Base-by-base conservation (phyloP, 2,329 filamentous ascomycete genomes). In the Biscogniauxia sp. region DNA sequence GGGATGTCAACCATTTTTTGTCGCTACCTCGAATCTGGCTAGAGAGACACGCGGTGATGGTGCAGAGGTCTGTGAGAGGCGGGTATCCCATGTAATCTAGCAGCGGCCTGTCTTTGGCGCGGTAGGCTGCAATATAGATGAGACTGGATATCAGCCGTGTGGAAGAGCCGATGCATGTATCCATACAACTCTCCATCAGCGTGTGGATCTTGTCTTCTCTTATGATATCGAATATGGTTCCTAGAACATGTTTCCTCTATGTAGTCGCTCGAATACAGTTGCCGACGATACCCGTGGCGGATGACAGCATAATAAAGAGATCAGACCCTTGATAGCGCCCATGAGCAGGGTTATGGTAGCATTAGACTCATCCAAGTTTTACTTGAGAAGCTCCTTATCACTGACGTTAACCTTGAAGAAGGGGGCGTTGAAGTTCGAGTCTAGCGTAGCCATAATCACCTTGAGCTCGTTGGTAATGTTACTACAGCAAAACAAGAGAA, bases 401-500 rank as follows among this genome's bases (percentile, higher is more conserved):
- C 23, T 53, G 41, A 50, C 9, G 5, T 17, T 50, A 56, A 13
- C 32, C 51, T 2, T 49, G 45, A 1, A 60, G 56, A 37, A 17
- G 51, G 7, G 26, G 51, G 59, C 41, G 17, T 57, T 37, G 15
- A 32, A 51, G 17, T 53, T n/a, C n/a, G 53, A 26, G 17, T n/a
- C 25, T 1, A 58, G 19, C 26, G 67, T 59, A 1, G 57, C 15
- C 0, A 70, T 32, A 1, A 73, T 11, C 0, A 63, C 45, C 2
- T 54, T 19, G 2, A 65, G 64, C 1, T 59, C n/a, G 5, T 67
- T 55, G 5, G 58, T 67, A 0, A 56, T 19, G 1, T 65, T 56
- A 0, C 69, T 70, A 0, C 64, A 66, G n/a, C 73, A 62, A 0
- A 74, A 75, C 0, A 73, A 61, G 3, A 75, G 54, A 1, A 76